A percentile compares a stretch with the other conserved stretches of the same genome.
phyloP scores from a whole-genome alignment of 805 yeast genomes.

The Candida ipomoeae region DNA sequence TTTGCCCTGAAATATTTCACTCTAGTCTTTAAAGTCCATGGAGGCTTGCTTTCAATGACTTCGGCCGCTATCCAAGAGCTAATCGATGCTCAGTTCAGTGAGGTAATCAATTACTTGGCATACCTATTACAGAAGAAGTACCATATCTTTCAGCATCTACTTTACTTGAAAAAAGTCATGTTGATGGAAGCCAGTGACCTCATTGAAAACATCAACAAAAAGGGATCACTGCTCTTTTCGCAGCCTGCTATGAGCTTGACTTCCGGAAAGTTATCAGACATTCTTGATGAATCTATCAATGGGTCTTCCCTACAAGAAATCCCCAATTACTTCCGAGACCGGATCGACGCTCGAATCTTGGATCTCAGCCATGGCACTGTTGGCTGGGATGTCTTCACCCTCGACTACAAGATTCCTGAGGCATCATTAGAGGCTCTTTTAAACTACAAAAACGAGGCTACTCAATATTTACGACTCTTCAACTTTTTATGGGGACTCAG shows the following conservation, averaged over 20 bases:
- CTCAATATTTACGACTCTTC: constrained; percentile 67
- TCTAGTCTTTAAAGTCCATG: constrained; percentile 26
- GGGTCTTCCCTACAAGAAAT: constrained; percentile 46
- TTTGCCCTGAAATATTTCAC: constrained; percentile 34
- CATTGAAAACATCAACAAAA: constrained; percentile 56
- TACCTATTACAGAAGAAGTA: constrained; percentile 44
- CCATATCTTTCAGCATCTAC: constrained; percentile 50
- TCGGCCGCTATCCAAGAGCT: constrained; percentile 34
- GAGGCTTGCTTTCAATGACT: constrained; percentile 32
- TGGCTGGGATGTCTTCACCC: constrained; percentile 92
- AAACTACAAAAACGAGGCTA: constrained; percentile 33
- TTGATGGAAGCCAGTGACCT: constrained; percentile 80
- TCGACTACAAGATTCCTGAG: constrained; percentile 63
- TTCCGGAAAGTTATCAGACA: constrained; percentile 59
- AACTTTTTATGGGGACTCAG: constrained; percentile 80
- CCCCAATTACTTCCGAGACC: constrained; percentile 35
- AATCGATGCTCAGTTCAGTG: constrained; percentile 43
- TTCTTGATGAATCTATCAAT: constrained; percentile 61
- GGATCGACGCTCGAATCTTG: constrained; percentile 79
- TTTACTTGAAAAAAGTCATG: constrained; percentile 59
- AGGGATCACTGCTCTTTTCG: constrained; percentile 50
- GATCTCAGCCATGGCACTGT: constrained; percentile 65
- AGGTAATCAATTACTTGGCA: constrained; percentile 51
- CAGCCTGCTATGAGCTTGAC: constrained; percentile 62
- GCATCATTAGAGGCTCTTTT: constrained; percentile 47